Base-by-base conservation (phyloP, 139 green algal species). In the Pleodorina starrii region DNA sequence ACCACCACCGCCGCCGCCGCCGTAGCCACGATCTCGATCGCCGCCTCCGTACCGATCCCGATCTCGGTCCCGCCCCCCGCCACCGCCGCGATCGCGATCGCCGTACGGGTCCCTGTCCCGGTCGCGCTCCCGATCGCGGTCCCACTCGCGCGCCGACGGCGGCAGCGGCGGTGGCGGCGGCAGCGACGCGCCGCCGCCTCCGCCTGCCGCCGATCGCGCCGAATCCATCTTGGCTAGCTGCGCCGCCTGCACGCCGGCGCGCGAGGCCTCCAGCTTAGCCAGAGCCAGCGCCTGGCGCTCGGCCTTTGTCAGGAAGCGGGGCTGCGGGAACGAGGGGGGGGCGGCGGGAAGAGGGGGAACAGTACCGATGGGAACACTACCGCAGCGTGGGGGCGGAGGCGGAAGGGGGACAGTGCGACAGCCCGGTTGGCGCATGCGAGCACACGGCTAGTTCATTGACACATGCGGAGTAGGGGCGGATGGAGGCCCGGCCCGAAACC, bases 241-340 rank as follows among this genome's bases (percentile, higher is more conserved):
- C 5, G 88, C 38, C 86, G 73, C 66, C 89, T 79, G 90, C 89
- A 85, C 84, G 86, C 87, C 77, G 54, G 89, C 46, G n/a, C 74
- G 92, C 81, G 95, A 90, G 60, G 95, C 91, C 59, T 94, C 87
- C 40, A 94, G 86, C 74, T 92, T 90, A 92, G 97, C 73, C 74
- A 99, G 87, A 2, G 97, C 97, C 43, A 97, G 90, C 77, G 95
- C 92, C 82, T 98, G 92, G 9, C 97, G 89, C 93, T 99, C 92
- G 86, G 97, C 93, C 93, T 98, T 99, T 46, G 94, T 96, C 42
- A 99, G 71, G 84, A 99, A 99, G 82, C 97, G 95, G 10, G 97
- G 97, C 93, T 97, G 92, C 23, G 29, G 80, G 40, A 6, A 42
- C 36, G 38, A 40, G 5, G 25, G 57, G 80, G 19, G 29, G 50